Base-by-base conservation (phyloP, 208 protist genomes). In the Crithidia sp. region DNA sequence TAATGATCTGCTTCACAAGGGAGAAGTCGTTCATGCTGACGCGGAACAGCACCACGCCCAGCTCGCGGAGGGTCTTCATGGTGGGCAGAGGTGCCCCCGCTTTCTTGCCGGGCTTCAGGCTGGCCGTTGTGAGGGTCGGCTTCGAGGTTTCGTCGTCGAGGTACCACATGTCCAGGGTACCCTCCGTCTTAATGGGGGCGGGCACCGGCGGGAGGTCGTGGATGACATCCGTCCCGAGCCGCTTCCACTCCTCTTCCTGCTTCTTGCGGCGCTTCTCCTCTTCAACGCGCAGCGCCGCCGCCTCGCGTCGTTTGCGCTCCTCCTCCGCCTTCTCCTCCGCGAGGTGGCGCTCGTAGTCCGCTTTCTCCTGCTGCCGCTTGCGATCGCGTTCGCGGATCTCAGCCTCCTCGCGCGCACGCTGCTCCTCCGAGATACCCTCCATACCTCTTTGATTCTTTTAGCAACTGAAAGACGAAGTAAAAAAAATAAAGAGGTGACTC, bases 11-110 rank as follows among this genome's bases (percentile, higher is more conserved):
- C 77, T 88, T 95, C 7, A 96, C 91, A 43, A 96, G 41, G 17
- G 78, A 78, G 61, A 96, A 95, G 74, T 97, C 91, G 68, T 88
- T 97, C 62, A 96, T 83, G 50, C 80, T 93, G 37, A 95, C 72
- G 17, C 85, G 76, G 66, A 88, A 97, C 55, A 92, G 85, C 39
- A 94, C 81, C 12, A 97, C 76, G 12, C 94, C 94, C 39, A 97
- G 77, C 61, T 95, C 87, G 2, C 85, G 84, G 10, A 97, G 76
- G 28, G 90, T 83, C 68, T 91, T 90, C 56, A 96, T 78, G 5
- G 84, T 87, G 2, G 90, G 80, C 14, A 50, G 41, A 3, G 91
- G 76, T 2, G 87, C 67, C 44, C 87, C 82, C 0, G 73, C 67
- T 43, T 82, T 85, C n/a, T 79, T 69, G 7, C 94, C 90, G 2